Evolutionary conservation across 306 rosid species (phyloP), one percentile per base, ranked within the genome.

Genomic region (Prunus mira): DNA sequence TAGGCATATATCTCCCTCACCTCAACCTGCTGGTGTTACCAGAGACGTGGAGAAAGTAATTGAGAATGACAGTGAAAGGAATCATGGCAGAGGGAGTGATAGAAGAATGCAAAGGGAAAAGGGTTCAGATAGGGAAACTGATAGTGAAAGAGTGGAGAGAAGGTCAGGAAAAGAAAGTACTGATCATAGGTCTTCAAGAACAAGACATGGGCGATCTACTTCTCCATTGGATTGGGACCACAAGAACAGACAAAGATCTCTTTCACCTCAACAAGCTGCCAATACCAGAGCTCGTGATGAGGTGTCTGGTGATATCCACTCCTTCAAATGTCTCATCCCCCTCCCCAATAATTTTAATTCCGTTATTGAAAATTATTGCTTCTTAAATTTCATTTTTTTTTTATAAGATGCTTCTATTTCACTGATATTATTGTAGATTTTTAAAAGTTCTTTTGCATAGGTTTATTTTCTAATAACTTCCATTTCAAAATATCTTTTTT

Each of bases 301-400:
- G 98, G 98, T 91, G 93, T 87, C 88, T 73, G 97, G 98, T 91
- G 98, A 93, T 88, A 90, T 90, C 89, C 90, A 85, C 84, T 83
- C 82, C 93, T 84, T 80, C 68, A 69, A 84, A 47, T 76, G 56
- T 68, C 60, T 25, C 9, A 65, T 9, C 72, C 69, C 32, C 56
- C 77, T 45, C 45, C 46, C 2, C 58, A 1, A 13, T 76, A 45
- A 22, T 28, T 54, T 55, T 38, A 30, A 47, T 68, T 58, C 12
- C n/a, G 0, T 13, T 38, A 6, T 30, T 49, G 46, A 51, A 52
- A 57, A 38, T 38, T 34, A 11, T 12, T 50, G 27, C 56, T n/a
- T 28, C 45, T 76, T 52, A 9, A 65, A 55, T 63, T 27, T 63
- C 46, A 3, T 15, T 17, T 63, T 41, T 54, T 46, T 43, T 46